Base-by-base conservation (phyloP, 2,329 filamentous ascomycete species). In the Ambrosiella cleistominuta region DNA sequence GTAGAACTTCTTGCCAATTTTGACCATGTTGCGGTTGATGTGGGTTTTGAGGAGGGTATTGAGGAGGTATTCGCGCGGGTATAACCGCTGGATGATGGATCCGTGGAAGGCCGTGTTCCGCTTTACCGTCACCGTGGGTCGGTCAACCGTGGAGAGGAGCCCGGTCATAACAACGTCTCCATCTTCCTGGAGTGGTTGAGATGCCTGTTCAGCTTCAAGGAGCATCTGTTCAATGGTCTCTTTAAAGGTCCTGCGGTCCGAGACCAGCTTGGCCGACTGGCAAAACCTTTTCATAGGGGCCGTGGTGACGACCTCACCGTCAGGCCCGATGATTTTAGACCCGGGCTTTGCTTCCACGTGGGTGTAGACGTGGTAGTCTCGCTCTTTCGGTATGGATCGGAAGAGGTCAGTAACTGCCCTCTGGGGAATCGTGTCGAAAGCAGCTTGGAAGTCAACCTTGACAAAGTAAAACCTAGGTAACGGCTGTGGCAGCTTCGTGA, bases 391-490 rank as follows among this genome's bases (percentile, higher is more conserved):
- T 62, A 78, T 80, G 56, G 66, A 82, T 60, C 62, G 68, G 62
- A 94, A 77, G 35, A 97, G 72, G 27, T 74, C 67, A 39, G 96
- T 66, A 15, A 97, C 73, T 0, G 81, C 79, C 35, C 77, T 70
- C 67, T 97, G 93, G 0, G 93, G 93, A 50, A 98, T 96, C 0
- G 86, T 95, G 68, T 98, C 93, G 67, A 96, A 98, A 64, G 91
- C 95, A 1, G 88, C 82, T 66, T 87, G 80, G 17, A 98, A 90
- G 66, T 98, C 93, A 11, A 95, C 75, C 67, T 98, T 98, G 61
- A 83, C 90, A 69, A 97, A 95, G 69, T 86, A 97, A 1, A 96
- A 70, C 3, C 69, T 73, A 6, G 60, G 60, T 1, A 96, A 70
- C 12, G 52, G 51, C 15, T 13, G 19, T 6, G 47, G 38, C 27